Conservation (phyloP, 768 basidiomycete species). For the Phylloporus sp. region DNA sequence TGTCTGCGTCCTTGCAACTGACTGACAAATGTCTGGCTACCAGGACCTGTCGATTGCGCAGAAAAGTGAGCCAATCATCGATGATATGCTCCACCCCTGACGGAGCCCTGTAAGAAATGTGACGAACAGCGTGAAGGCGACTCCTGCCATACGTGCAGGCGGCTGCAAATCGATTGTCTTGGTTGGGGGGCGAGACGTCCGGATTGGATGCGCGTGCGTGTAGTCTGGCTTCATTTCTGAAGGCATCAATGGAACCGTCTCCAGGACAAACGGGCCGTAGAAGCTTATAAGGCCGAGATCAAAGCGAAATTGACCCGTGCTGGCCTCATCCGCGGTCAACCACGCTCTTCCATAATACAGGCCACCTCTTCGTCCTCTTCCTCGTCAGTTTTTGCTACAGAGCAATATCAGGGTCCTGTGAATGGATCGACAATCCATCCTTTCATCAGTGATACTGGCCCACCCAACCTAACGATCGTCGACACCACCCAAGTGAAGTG, state of each 20-base stretch:
- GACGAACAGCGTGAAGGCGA: slow-evolving; percentile 79
- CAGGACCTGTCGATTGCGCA: slow-evolving; percentile 80
- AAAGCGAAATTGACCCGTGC: slow-evolving; percentile 74
- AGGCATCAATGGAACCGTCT: slow-evolving; percentile 15
- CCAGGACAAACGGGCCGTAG: slow-evolving; percentile 79
- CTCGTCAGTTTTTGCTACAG: slow-evolving; percentile 32
- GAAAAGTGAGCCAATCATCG: slow-evolving; percentile 52
- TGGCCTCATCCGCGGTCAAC: slow-evolving; percentile 79
- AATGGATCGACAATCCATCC: slow-evolving; percentile 18
- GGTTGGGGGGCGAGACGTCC: slow-evolving; percentile 83
- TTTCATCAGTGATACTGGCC: slow-evolving; percentile 19
- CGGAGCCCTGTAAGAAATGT: slow-evolving; percentile 58
- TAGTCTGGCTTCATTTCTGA: neutral
- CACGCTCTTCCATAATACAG: slow-evolving; percentile 52
- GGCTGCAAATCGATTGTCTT: slow-evolving; percentile 74
- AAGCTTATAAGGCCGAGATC: slow-evolving; percentile 78
- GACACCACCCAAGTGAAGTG: slow-evolving; percentile 16
- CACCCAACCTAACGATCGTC: slow-evolving; percentile 19
- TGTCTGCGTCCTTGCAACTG: neutral
- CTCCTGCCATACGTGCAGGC: slow-evolving; percentile 76
- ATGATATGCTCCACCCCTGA: neutral
- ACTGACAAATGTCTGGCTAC: slow-evolving; percentile 7
- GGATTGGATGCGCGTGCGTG: slow-evolving; percentile 82
- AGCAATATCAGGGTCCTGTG: slow-evolving; percentile 23
- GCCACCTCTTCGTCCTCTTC: slow-evolving; percentile 29